These are phyloP conservation scores for Scopulariopsis brevicaulis DNA, from an alignment of 2,329 filamentous ascomycete genomes.

Conservation along the genomic window DNA sequence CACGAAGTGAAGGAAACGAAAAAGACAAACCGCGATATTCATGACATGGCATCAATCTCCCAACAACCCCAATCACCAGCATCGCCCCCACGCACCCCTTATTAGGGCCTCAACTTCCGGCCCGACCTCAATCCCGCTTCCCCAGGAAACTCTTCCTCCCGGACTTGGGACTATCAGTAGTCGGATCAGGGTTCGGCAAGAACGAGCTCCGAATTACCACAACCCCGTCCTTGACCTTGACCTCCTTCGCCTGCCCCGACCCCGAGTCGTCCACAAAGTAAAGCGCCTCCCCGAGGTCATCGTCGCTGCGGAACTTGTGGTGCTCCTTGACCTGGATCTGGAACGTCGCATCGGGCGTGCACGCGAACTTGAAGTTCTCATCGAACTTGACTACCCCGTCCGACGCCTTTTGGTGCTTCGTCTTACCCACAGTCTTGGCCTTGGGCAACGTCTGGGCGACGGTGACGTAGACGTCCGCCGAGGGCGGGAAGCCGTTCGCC, in stretches of 20 bases:
- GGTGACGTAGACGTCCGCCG: slow-evolving; percentile 67
- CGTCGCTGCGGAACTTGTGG: slow-evolving; percentile 71
- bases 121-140: slow-evolving; percentile 38
- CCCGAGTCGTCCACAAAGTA: slow-evolving; percentile 85
- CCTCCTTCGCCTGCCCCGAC: slow-evolving; percentile 55
- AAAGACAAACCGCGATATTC: neutral
- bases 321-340: slow-evolving; percentile 78
- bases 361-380: slow-evolving; percentile 68
- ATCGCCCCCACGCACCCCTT: neutral
- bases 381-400: slow-evolving; percentile 58
- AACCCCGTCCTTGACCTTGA: slow-evolving; percentile 61
- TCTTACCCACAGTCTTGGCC: slow-evolving; percentile 78
- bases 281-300: slow-evolving; percentile 71
- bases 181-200: slow-evolving; percentile 16
- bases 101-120: slow-evolving; percentile 22
- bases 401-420: slow-evolving; percentile 72
- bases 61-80: neutral
- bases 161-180: slow-evolving; percentile 31
- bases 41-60: neutral
- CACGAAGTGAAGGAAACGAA: neutral
- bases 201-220: slow-evolving; percentile 70
- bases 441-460: slow-evolving; percentile 58
- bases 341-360: slow-evolving; percentile 76
- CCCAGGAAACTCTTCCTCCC: slow-evolving; percentile 43
- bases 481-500: slow-evolving; percentile 65